Evolutionary conservation across 306 rosid species (phyloP), one percentile per base, ranked within the genome.

Genomic region (Gastrolobium bilobum): DNA sequence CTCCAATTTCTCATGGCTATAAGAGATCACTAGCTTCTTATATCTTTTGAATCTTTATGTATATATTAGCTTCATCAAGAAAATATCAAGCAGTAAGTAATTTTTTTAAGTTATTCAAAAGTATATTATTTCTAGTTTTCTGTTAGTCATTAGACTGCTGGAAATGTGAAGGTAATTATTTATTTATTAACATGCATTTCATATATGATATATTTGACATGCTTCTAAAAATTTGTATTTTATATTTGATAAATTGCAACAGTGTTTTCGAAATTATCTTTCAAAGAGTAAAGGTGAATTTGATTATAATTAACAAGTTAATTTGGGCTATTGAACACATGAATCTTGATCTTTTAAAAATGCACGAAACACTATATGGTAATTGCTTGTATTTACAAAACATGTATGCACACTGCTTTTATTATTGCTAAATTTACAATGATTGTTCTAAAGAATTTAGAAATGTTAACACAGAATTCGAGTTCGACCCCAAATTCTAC

Each of bases 401-500:
- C 48, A 15, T 34, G 51, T 42, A 29, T n/a, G n/a, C n/a, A n/a
- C 30, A 13, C n/a, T 42, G 39, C 30, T 52, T 50, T 4, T 42
- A 40, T 8, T 2, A 61, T 48, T 37, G 54, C 15, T 15, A 50
- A 37, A 47, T 47, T 37, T 48, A 20, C 7, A 52, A 11, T 53
- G 13, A 7, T 0, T 15, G 51, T 33, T 81, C 59, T 66, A 2
- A 68, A 14, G 43, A 68, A 13, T 50, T 64, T 64, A 65, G 53
- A 7, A 14, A 7, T 70, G 47, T n/a, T 13, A 1, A 69, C 14
- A 7, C 85, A 85, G 85, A 71, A 43, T 85, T 85, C 85, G 2
- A 81, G 60, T 81, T 85, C 75, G 75, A 81, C 61, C 10, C 54
- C n/a, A 71, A 46, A 81, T 77, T 71, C 79, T 85, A 85, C 83